phyloP scores from a whole-genome alignment of 2,329 filamentous ascomycete species.

The Cyanodermella asteris region DNA sequence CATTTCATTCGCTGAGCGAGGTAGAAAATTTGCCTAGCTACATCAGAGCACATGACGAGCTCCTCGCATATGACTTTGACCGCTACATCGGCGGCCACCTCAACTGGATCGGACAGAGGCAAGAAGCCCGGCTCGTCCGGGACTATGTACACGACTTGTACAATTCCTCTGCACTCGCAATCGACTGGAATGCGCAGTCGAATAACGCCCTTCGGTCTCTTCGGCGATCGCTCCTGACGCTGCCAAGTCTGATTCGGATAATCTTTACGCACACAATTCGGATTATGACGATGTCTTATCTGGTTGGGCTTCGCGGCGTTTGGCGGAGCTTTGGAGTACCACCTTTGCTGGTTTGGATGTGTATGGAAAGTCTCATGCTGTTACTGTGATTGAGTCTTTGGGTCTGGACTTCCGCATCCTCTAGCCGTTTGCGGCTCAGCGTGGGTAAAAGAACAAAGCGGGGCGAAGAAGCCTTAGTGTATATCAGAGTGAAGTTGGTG shows the following conservation, averaged over 20 bases:
- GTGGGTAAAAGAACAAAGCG: no score
- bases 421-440: conserved; percentile 1
- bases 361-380: conserved; percentile 10
- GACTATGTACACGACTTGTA: conserved; percentile 10
- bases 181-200: conserved; percentile 5
- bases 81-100: conserved; percentile 11
- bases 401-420: conserved; percentile 9
- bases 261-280: conserved; percentile 9
- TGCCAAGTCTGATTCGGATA: conserved; percentile 8
- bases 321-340: conserved; percentile 10
- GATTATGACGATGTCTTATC: conserved; percentile 7
- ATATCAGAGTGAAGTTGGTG: no score
- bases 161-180: conserved; percentile 7
- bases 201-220: conserved; percentile 2
- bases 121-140: conserved; percentile 8
- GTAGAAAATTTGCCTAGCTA: conserved; percentile 10
- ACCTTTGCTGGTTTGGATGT: conserved; percentile 10
- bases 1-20: conserved; percentile 9
- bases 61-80: conserved; percentile 12
- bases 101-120: conserved; percentile 7
- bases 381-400: conserved; percentile 8
- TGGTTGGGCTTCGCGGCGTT: conserved; percentile 8
- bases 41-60: conserved; percentile 11
- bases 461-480: no score
- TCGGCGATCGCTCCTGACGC: conserved; percentile 2